Evolutionary conservation across 768 basidiomycete species (phyloP).

Genomic region (Candolleomyces aberdarensis): DNA sequence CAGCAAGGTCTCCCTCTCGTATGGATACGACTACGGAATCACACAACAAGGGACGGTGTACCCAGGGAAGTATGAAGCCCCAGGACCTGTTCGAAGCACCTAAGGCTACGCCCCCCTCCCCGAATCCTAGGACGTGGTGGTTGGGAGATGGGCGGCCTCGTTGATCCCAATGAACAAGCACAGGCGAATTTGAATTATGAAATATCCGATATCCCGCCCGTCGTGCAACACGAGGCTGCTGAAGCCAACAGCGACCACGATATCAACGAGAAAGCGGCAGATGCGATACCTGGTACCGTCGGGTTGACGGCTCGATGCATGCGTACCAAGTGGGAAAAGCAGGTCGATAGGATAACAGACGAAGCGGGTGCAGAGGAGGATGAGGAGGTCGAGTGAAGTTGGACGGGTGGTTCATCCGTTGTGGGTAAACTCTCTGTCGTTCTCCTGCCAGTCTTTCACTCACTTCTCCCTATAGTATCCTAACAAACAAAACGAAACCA

Average conservation of each 20-base stretch:
- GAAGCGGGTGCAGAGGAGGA: too few species aligned
- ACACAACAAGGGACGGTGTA: too few species aligned
- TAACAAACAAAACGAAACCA: slow-evolving; percentile 67
- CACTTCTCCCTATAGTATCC: slow-evolving; percentile 52
- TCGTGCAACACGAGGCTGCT: too few species aligned
- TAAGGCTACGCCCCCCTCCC: too few species aligned
- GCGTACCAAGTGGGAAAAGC: slow-evolving; percentile 54
- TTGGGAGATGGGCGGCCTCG: slow-evolving; percentile 68
- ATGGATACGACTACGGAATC: slow-evolving; percentile 33
- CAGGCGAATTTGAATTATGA: slow-evolving; percentile 45
- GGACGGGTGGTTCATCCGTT: slow-evolving; percentile 63
- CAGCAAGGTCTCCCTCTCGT: too few species aligned
- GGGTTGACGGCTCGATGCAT: slow-evolving; percentile 49
- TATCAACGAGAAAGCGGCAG: too few species aligned
- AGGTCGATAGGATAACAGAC: too few species aligned
- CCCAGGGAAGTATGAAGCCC: slow-evolving; percentile 23
- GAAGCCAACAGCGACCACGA: too few species aligned
- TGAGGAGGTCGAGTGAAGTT: slow-evolving; percentile 37
- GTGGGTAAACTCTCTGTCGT: slow-evolving; percentile 34
- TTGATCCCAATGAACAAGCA: slow-evolving; percentile 74
- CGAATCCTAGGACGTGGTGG: slow-evolving; percentile 10
- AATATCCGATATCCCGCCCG: too few species aligned
- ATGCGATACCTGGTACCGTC: slow-evolving; percentile 27
- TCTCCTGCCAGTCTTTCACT: neutral
- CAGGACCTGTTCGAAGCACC: slow-evolving; percentile 48